Base-by-base conservation (phyloP, 352 stramenopile species). In the Blastocystis sp. region DNA sequence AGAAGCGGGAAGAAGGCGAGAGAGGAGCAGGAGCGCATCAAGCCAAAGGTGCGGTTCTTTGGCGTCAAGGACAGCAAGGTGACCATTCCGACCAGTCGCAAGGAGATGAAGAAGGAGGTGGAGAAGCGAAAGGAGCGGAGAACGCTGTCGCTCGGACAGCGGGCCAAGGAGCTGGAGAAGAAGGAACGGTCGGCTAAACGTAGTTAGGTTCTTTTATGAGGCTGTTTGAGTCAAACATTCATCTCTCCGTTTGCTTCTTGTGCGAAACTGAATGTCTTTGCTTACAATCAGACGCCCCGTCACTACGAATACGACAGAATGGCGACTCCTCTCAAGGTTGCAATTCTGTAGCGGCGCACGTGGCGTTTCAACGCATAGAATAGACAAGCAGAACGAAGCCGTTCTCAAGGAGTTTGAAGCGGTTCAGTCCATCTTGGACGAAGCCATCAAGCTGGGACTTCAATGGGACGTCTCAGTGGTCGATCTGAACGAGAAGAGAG, bases 61-160 rank as follows among this genome's bases (percentile, higher is more conserved):
- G 56, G 56, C 18, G 51, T 84, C 24, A 65, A 84, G 44, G 44
- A 40, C n/a, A 84, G 18, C 36, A 84, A 84, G 71, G 42, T 84
- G 0, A 71, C 34, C 4, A 64, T 84, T 18, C 32, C 56, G n/a
- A 65, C 56, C 14, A 84, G n/a, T 14, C 78, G 75, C 42, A 34
- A 46, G 6, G 51, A 84, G 49, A 65, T 84, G 71, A 65, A 84
- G 71, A 84, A 65, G 71, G 56, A 84, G 51, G 56, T 36, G 40
- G 56, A 48, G 36, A 84, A 71, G 56, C 78, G 51, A 36, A 84
- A 54, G 32, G 56, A 84, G 71, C 78, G n/a, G 27, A 6, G 51
- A 4, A 71, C 42, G 36, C 67, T 84, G 51, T 71, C 51, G 24
- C 36, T 84, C 8, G 51, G 51, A 16, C 38, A 84, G 24, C 42